These are phyloP conservation scores for Coemansia umbellata DNA, from an alignment of 192 early-diverging fungal species.

Conservation along the genomic window DNA sequence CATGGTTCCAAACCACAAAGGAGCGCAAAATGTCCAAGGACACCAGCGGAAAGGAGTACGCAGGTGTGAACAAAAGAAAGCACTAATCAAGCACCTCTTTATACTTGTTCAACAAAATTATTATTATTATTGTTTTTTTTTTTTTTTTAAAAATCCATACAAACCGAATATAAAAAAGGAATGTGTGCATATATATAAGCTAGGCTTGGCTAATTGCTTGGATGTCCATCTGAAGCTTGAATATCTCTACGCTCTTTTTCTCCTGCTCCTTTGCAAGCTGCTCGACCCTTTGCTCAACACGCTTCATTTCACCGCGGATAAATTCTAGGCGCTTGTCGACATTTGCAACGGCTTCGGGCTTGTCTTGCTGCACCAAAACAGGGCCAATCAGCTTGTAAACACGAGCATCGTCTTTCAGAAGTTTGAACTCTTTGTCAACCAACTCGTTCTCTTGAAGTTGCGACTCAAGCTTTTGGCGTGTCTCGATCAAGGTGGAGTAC, in stretches of 20 bases:
- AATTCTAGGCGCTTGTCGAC: conserved; percentile 93
- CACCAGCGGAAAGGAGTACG: conserved; percentile 13
- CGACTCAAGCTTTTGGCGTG: conserved; percentile 83
- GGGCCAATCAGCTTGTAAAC: conserved; percentile 97
- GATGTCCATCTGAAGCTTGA: conserved; percentile 50
- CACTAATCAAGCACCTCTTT: neutral
- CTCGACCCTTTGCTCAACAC: conserved; percentile 77
- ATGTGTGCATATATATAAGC: no score
- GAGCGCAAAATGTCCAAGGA: conserved; percentile 67
- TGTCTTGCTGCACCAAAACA: conserved; percentile 91
- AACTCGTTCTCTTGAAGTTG: conserved; percentile 95
- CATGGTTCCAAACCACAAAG: conserved; percentile 88
- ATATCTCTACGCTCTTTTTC: conserved; percentile 73
- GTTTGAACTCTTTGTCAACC: conserved; percentile 88
- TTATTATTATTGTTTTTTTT: no score
- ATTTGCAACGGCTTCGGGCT: conserved; percentile 76
- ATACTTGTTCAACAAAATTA: neutral
- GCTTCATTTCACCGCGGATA: conserved; percentile 82
- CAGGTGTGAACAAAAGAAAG: neutral
- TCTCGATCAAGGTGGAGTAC: conserved; percentile 65
- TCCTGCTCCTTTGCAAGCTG: conserved; percentile 82
- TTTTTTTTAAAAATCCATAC: neutral
- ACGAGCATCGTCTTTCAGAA: conserved; percentile 72
- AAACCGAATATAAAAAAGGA: no score
- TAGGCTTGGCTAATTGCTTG: conserved; percentile 25